A percentile compares a stretch with the other conserved stretches of the same genome.
Conservation (phyloP, 768 basidiomycete genomes). For the Russula earlei region DNA sequence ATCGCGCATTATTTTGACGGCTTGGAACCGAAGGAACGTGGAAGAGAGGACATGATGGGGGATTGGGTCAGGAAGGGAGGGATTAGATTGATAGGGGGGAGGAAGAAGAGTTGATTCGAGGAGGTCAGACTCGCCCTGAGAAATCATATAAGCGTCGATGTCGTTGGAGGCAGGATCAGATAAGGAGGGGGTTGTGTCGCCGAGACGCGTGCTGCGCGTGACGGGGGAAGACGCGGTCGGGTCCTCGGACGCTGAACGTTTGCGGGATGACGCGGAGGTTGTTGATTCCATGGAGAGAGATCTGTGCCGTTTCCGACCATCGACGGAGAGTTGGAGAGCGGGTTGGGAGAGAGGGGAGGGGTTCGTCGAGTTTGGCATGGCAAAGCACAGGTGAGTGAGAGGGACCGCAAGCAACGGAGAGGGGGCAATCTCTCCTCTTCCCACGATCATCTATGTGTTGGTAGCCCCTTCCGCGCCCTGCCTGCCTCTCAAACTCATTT, state of each 20-base stretch:
- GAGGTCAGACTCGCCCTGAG: constrained; percentile 26
- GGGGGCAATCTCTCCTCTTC: not conserved
- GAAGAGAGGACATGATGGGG: constrained; percentile 13
- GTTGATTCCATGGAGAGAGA: constrained; percentile 70
- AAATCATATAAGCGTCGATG: constrained; percentile 43
- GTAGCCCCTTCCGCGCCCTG: not conserved
- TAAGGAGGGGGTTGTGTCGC: constrained; percentile 13
- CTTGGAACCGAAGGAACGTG: constrained; percentile 35
- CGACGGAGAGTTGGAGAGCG: not conserved
- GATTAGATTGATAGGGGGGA: not conserved
- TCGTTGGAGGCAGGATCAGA: constrained; percentile 33
- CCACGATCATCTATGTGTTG: constrained; percentile 8
- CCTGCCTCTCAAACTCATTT: not conserved
- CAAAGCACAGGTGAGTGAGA: not conserved
- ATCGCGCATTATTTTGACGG: constrained; percentile 39
- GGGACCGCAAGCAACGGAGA: too few relatives aligned
- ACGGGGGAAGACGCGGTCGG: constrained; percentile 34
- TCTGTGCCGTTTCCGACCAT: constrained; percentile 35
- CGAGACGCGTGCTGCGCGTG: constrained; percentile 29
- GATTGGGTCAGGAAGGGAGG: not conserved
- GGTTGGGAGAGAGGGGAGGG: not conserved
- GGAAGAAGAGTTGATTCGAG: constrained; percentile 9
- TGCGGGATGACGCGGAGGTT: constrained; percentile 61
- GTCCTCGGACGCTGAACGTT: constrained; percentile 70
- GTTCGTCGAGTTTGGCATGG: constrained; percentile 8